These are phyloP conservation scores for Cyberlindnera misumaiensis DNA, from an alignment of 805 yeast genomes.

Conservation along the genomic window DNA sequence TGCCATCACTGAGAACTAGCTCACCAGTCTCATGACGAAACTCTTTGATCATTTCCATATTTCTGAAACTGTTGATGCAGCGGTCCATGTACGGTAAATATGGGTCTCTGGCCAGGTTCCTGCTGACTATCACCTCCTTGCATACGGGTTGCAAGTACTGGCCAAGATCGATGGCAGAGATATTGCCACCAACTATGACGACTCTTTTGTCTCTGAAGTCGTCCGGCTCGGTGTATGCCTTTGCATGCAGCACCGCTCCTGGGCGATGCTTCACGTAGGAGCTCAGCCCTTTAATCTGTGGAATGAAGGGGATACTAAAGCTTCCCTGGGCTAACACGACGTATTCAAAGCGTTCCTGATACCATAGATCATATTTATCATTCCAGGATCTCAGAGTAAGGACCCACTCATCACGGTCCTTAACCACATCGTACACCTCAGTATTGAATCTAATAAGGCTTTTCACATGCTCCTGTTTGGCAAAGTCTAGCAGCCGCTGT, in stretches of 20 bases:
- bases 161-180: constrained; percentile 38
- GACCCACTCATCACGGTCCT: constrained; percentile 31
- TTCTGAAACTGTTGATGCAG: constrained; percentile 20
- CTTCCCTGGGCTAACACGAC: constrained; percentile 55
- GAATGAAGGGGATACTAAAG: constrained; percentile 48
- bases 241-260: constrained; percentile 43
- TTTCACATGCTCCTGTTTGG: constrained; percentile 23
- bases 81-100: constrained; percentile 35
- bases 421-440: constrained; percentile 32
- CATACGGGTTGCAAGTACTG: constrained; percentile 35
- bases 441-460: constrained; percentile 32
- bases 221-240: constrained; percentile 37
- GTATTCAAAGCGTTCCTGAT: constrained; percentile 44
- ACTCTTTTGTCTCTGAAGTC: constrained; percentile 34
- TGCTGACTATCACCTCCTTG: constrained; percentile 49
- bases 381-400: constrained; percentile 20
- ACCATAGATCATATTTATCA: constrained; percentile 28
- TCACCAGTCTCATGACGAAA: constrained; percentile 23
- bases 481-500: constrained; percentile 24
- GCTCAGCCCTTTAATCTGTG: constrained; percentile 41
- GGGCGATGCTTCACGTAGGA: constrained; percentile 36
- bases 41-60: constrained; percentile 23
- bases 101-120: constrained; percentile 61
- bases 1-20: constrained; percentile 28
- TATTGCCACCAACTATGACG: constrained; percentile 37